These are phyloP conservation scores for Paralagenidium karlingii DNA, from an alignment of 352 stramenopile genomes.

Conservation along the genomic window DNA sequence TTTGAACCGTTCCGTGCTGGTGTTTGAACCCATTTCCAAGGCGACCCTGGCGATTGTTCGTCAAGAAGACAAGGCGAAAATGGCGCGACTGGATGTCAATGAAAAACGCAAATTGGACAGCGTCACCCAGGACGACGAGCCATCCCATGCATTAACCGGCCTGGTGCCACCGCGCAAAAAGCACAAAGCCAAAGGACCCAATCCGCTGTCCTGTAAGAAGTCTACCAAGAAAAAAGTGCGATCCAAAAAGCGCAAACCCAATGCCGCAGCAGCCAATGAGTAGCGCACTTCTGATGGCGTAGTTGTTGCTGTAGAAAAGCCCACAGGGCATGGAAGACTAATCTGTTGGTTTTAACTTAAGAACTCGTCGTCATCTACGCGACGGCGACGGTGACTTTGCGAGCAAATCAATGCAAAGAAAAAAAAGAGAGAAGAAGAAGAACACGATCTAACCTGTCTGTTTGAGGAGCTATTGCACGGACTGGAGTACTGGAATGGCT, in stretches of 20 bases:
- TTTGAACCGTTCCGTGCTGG: conserved; percentile 75
- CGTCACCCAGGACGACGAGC: conserved; percentile 10
- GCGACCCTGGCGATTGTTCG: conserved; percentile 71
- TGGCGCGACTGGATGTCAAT: conserved; percentile 48
- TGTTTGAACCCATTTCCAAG: conserved; percentile 76
- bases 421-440: no score
- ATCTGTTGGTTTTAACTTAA: no score
- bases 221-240: conserved; percentile 64
- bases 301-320: no score
- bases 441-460: no score
- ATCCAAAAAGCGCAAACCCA: conserved; percentile 52
- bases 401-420: no score
- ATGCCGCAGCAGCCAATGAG: no score
- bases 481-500: no score
- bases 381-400: no score
- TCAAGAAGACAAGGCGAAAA: conserved; percentile 60
- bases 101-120: conserved; percentile 68
- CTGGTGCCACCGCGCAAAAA: not conserved
- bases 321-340: no score
- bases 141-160: conserved; percentile 22
- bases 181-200: conserved; percentile 51
- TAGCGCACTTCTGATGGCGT: no score
- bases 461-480: no score
- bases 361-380: no score
- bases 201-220: conserved; percentile 72